Evolutionary conservation across 768 basidiomycete species (phyloP), one percentile per base, ranked within the genome.

Genomic region (Stropharia rugosoannulata): DNA sequence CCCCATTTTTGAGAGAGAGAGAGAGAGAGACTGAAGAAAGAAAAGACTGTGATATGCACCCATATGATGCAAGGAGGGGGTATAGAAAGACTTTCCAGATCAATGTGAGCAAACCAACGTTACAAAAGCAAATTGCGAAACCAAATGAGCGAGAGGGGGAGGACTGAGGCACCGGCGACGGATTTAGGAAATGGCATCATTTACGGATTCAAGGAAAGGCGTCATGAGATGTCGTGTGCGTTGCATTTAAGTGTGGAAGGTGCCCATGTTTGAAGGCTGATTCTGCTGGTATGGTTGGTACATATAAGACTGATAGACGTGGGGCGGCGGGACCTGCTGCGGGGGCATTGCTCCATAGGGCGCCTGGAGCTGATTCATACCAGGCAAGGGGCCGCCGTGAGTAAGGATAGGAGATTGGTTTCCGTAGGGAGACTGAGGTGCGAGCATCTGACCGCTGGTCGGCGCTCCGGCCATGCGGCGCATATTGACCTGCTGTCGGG

Each of bases 221-320:
- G 73, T 82, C 82, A 63, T 83, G 67, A 77, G 62, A 60, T 60
- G 67, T 78, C 78, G 69, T 78, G 63, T 50, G 41, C 62, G 54
- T 62, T 64, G 63, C 69, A 58, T 56, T 85, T 76, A 87, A 61
- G 80, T 70, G 69, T 85, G 85, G 80, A 86, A 93, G 49, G 86
- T 67, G 65, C 90, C 89, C 85, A 91, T 88, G 71, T 88, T 87
- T 37, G 72, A 66, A 60, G 83, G 82, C 18, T 85, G 82, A 61
- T 81, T 85, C 72, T 89, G 86, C 69, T 88, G 88, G 72, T 92
- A 92, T 68, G 88, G 77, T 72, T 87, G 86, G 67, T 90, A 90
- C 88, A 91, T 86, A 76, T 91, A 92, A 55, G 85, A 80, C 71
- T 89, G 85, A 68, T 91, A 91, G 59, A 87, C 70, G 64, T 89